Evolutionary conservation across 1,284 basidiomycete genomes (phyloP).

Genomic region (Heterobasidion parviporum): DNA sequence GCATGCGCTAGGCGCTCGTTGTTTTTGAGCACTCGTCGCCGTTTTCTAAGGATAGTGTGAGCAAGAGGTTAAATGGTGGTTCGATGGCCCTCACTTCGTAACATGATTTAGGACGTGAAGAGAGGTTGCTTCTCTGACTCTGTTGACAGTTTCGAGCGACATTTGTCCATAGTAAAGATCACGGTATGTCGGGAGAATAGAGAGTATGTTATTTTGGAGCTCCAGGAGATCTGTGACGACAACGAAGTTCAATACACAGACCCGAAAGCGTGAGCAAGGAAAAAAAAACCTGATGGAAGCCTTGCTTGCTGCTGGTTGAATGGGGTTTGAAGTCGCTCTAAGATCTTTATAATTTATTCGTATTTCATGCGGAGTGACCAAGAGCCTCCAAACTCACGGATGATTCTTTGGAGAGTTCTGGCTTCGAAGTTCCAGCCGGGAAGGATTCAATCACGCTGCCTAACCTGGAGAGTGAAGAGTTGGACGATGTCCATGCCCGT

Average conservation of each 20-base stretch:
- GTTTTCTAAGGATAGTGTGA: slow-evolving; percentile 53
- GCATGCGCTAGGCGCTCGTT: slow-evolving; percentile 81
- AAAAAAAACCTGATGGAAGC: slow-evolving; percentile 39
- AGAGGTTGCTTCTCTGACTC: slow-evolving; percentile 57
- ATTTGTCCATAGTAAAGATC: slow-evolving; percentile 71
- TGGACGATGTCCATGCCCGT: slow-evolving; percentile 39
- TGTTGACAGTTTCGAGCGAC: slow-evolving; percentile 42
- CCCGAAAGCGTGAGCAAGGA: neutral
- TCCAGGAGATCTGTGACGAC: slow-evolving; percentile 38
- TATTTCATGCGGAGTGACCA: neutral
- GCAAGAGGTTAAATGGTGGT: neutral
- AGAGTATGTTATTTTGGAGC: slow-evolving; percentile 58
- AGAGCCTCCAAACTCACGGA: slow-evolving; percentile 7
- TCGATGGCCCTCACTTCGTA: slow-evolving; percentile 51
- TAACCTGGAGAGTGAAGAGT: slow-evolving; percentile 35
- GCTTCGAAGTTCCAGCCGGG: slow-evolving; percentile 30
- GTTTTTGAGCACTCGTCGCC: slow-evolving; percentile 88
- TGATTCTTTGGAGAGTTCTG: slow-evolving; percentile 9
- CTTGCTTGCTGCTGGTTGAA: slow-evolving; percentile 47
- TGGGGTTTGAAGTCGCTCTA: slow-evolving; percentile 48
- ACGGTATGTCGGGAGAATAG: slow-evolving; percentile 55
- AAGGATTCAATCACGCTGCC: slow-evolving; percentile 45
- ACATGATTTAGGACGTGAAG: slow-evolving; percentile 83
- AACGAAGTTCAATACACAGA: neutral
- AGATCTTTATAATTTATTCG: slow-evolving; percentile 36